These are phyloP conservation scores for Solanum chaucha DNA, from an alignment of 257 asterid genomes.

Conservation along the genomic window DNA sequence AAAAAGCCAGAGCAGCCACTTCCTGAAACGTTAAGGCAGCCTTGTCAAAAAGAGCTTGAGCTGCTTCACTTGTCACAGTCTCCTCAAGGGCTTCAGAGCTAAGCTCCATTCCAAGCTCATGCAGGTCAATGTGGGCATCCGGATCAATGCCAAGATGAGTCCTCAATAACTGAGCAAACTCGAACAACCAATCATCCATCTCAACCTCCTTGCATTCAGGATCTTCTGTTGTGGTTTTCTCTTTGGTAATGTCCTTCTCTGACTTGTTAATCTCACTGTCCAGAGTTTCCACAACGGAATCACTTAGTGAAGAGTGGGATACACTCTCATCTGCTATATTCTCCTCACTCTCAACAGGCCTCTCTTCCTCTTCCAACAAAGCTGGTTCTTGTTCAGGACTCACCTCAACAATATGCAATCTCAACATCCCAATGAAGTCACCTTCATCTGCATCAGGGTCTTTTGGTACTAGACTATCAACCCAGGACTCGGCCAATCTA, in stretches of 20 bases:
- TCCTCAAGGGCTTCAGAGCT: constrained; percentile 93
- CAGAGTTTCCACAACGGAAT: constrained; percentile 33
- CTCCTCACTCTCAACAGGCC: constrained; percentile 26
- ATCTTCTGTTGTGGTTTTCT: constrained; percentile 40
- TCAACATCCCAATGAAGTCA: constrained; percentile 46
- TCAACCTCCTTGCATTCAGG: constrained; percentile 80
- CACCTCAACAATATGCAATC: constrained; percentile 88
- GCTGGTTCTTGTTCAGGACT: constrained; percentile 91
- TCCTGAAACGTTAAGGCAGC: constrained; percentile 80
- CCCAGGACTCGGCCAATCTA: constrained; percentile 63
- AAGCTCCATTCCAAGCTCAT: constrained; percentile 89
- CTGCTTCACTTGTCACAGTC: constrained; percentile 71
- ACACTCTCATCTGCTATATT: constrained; percentile 40
- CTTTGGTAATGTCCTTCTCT: constrained; percentile 31
- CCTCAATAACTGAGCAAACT: constrained; percentile 88
- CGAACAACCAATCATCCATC: constrained; percentile 91
- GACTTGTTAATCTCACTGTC: constrained; percentile 37
- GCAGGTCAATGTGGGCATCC: constrained; percentile 82
- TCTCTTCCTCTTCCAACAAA: constrained; percentile 58
- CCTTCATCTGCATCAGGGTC: constrained; percentile 41
- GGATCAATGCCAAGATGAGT: constrained; percentile 85
- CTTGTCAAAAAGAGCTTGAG: constrained; percentile 70
- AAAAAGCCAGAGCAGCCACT: constrained; percentile 85
- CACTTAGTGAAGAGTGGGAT: constrained; percentile 37
- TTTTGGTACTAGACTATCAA: constrained; percentile 30